Conservation (phyloP, 805 yeast species). For the Spathaspora arborariae region DNA sequence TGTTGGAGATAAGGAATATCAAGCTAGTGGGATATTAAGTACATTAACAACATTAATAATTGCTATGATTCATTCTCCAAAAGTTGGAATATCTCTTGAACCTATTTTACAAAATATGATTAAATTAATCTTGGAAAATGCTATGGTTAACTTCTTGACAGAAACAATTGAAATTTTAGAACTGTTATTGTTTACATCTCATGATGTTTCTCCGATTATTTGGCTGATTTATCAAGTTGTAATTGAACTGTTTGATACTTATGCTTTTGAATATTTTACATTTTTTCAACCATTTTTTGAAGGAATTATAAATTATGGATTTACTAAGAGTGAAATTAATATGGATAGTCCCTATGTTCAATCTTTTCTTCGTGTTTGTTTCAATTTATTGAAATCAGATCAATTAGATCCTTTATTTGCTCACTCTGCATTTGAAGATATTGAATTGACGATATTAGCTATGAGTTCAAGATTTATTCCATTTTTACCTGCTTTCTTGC, state of each 20-base stretch:
- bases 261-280: conserved; percentile 58
- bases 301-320: conserved; percentile 49
- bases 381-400: conserved; percentile 30
- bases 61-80: conserved; percentile 39
- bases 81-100: conserved; percentile 34
- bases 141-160: conserved; percentile 35
- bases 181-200: conserved; percentile 52
- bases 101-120: conserved; percentile 30
- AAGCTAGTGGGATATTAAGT: conserved; percentile 40
- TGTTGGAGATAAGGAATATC: conserved; percentile 33
- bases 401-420: conserved; percentile 39
- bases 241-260: conserved; percentile 53
- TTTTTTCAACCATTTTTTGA: conserved; percentile 55
- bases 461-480: conserved; percentile 28
- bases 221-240: conserved; percentile 52
- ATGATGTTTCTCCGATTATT: conserved; percentile 44
- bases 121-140: conserved; percentile 33
- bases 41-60: conserved; percentile 41
- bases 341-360: conserved; percentile 39
- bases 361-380: conserved; percentile 32
- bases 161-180: conserved; percentile 46
- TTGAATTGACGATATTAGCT: conserved; percentile 32
- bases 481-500: conserved; percentile 28
- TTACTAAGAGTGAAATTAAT: conserved; percentile 30
- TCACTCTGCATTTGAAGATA: conserved; percentile 33